Percentiles rank a stretch among this genome's conserved stretches.
Conservation (phyloP, 768 basidiomycete species). For the Boletus sensibilis region DNA sequence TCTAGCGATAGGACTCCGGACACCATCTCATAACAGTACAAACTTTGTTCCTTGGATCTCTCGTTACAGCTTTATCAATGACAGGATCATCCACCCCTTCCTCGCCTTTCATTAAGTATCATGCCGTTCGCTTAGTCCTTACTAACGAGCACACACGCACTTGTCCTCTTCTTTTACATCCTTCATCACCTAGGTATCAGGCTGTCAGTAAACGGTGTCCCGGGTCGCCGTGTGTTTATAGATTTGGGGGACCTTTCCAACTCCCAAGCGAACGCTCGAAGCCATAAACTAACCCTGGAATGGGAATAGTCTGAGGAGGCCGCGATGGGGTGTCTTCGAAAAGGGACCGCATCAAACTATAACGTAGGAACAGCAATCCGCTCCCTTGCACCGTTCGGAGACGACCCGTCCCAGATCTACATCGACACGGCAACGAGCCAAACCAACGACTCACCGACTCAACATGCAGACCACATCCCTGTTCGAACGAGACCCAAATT, state of each 20-base stretch:
- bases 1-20: constrained; percentile 22
- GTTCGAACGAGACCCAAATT: constrained; percentile 12
- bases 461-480: constrained; percentile 74
- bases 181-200: constrained; percentile 44
- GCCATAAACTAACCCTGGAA: constrained; percentile 3
- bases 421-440: constrained; percentile 12
- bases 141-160: constrained; percentile 41
- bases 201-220: constrained; percentile 27
- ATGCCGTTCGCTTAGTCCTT: constrained; percentile 16
- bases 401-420: constrained; percentile 18
- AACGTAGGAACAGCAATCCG: constrained; percentile 24
- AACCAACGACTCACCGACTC: constrained; percentile 49
- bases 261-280: constrained; percentile 25
- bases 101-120: constrained; percentile 14
- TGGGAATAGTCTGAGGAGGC: constrained; percentile 24
- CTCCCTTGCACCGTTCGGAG: constrained; percentile 6
- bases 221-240: constrained; percentile 25
- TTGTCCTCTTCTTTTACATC: constrained; percentile 50
- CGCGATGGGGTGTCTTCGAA: constrained; percentile 35
- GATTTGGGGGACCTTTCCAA: constrained; percentile 21
- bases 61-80: constrained; percentile 4
- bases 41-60: constrained; percentile 15
- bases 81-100: constrained; percentile 12
- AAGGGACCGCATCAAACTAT: constrained; percentile 37
- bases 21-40: constrained; percentile 28